Evolutionary conservation across 1,284 basidiomycete species (phyloP).

Genomic region (Ceratobasidium sp.): DNA sequence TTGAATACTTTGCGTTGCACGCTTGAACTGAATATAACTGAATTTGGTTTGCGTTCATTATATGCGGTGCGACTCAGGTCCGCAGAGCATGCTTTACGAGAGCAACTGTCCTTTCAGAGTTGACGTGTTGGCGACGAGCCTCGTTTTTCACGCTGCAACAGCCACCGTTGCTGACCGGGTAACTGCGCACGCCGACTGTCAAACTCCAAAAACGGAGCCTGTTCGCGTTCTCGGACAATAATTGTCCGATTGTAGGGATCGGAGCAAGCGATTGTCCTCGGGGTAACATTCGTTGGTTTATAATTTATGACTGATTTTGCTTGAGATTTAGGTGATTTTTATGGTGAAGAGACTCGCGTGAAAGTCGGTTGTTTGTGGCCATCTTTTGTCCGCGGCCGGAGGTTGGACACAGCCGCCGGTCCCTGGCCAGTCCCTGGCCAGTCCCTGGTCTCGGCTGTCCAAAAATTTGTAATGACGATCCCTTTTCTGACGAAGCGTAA

Average conservation of each 20-base stretch:
- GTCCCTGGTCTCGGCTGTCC: neutral
- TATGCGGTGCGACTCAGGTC: neutral
- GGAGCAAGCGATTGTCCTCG: too few species aligned
- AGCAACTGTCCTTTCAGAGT: constrained; percentile 4
- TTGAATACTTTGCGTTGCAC: constrained; percentile 25
- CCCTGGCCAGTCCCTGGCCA: neutral
- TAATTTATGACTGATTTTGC: too few species aligned
- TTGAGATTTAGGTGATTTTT: too few species aligned
- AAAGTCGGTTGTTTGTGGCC: too few species aligned
- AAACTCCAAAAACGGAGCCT: too few species aligned
- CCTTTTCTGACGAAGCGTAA: neutral
- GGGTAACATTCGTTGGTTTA: too few species aligned
- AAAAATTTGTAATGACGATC: neutral
- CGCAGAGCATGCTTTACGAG: too few species aligned
- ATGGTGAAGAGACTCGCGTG: too few species aligned
- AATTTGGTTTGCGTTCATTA: neutral
- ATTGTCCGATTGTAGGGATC: too few species aligned
- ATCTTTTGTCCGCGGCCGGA: too few species aligned
- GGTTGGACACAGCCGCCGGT: constrained; percentile 2
- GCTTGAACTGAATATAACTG: neutral
- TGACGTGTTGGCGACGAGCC: constrained; percentile 9
- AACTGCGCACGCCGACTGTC: too few species aligned
- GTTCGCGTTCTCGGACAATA: too few species aligned
- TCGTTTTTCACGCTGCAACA: neutral
- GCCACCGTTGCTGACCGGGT: neutral